Conservation (phyloP, 371 early-diverging fungal genomes). For the Actinomucor elegans region DNA sequence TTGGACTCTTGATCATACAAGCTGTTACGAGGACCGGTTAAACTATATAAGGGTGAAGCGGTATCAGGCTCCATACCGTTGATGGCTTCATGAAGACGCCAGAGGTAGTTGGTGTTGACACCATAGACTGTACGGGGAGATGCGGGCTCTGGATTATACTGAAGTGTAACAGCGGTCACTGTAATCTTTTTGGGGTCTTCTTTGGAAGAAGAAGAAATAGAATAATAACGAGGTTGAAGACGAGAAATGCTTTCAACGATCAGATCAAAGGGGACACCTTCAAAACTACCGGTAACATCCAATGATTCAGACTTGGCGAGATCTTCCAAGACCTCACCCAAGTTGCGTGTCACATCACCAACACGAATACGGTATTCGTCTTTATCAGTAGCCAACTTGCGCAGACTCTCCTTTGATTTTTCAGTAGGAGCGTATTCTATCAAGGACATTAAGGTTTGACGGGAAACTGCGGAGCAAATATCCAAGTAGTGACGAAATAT, state of each 20-base stretch:
- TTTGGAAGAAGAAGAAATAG: conserved; percentile 85
- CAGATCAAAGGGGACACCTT: conserved; percentile 65
- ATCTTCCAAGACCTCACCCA: conserved; percentile 65
- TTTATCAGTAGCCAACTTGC: conserved; percentile 69
- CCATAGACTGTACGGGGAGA: conserved; percentile 66
- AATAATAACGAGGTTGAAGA: conserved; percentile 91
- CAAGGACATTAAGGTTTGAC: conserved; percentile 60
- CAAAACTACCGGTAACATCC: conserved; percentile 25
- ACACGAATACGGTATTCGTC: conserved; percentile 66
- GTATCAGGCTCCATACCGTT: conserved; percentile 13
- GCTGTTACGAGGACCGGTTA: conserved; percentile 43
- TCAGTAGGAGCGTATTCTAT: conserved; percentile 60
- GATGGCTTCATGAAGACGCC: conserved; percentile 49
- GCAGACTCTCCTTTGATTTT: conserved; percentile 50
- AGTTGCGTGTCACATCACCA: conserved; percentile 59
- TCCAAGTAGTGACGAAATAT: conserved; percentile 92
- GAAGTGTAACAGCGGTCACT: conserved; percentile 87
- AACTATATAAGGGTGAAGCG: conserved; percentile 22
- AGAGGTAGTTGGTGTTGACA: conserved; percentile 75
- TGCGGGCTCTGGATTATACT: conserved; percentile 61
- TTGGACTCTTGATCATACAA: conserved; percentile 16
- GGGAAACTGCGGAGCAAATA: conserved; percentile 71
- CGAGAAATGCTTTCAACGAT: conserved; percentile 80
- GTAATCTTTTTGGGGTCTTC: conserved; percentile 70
- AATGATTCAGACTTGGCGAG: conserved; percentile 17